phyloP scores from a whole-genome alignment of 2,329 filamentous ascomycete species.

The Aspergillus ibericus region DNA sequence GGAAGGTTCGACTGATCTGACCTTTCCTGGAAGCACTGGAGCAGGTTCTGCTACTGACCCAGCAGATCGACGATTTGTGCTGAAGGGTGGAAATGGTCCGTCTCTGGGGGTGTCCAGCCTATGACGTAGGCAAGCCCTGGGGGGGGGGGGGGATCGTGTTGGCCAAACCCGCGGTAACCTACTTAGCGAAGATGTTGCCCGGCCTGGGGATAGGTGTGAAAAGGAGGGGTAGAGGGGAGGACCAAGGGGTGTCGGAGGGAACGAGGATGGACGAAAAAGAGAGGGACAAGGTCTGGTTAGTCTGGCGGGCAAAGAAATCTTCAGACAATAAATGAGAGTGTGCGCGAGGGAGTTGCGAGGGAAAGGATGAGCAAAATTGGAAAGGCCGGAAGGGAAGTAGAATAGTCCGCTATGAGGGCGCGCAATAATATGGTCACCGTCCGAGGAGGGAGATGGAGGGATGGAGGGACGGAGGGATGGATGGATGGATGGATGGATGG shows the following conservation, averaged over 20 bases:
- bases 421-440: background rate
- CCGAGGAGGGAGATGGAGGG: background rate
- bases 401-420: slow-evolving; percentile 21
- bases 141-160: slow-evolving; percentile 9
- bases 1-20: slow-evolving; percentile 22
- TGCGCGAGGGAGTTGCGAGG: slow-evolving; percentile 9
- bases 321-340: background rate
- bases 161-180: slow-evolving; percentile 20
- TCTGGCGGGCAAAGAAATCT: background rate
- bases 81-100: slow-evolving; percentile 24
- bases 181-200: slow-evolving; percentile 3
- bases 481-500: background rate
- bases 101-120: slow-evolving; percentile 27
- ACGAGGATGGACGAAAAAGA: background rate
- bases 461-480: background rate
- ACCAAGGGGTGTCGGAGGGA: background rate
- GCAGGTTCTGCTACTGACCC: slow-evolving; percentile 18
- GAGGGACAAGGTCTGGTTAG: background rate
- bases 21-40: slow-evolving; percentile 21
- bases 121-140: slow-evolving; percentile 35
- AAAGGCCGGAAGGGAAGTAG: slow-evolving; percentile 25
- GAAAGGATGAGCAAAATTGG: slow-evolving; percentile 16
- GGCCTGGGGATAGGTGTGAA: background rate
- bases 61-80: slow-evolving; percentile 25
- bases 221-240: slow-evolving; percentile 6